phyloP scores from a whole-genome alignment of 495 filamentous ascomycete species.

The Hyaloscypha finlandica region DNA sequence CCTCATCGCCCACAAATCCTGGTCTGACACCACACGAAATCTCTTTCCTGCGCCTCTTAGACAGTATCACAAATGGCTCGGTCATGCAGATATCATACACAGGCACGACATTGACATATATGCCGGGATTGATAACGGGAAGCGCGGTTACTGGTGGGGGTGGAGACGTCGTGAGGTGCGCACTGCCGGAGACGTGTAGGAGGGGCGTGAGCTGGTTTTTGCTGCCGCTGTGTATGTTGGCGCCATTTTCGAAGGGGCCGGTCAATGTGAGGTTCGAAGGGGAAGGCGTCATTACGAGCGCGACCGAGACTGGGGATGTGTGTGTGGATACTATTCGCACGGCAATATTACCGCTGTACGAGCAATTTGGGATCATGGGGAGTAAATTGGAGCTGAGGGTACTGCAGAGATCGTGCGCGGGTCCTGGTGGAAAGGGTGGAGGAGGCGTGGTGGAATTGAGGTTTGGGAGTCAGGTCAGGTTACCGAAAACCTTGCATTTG shows the following conservation, averaged over 20 bases:
- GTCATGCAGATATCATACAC: constrained; percentile 93
- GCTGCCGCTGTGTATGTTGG: constrained; percentile 83
- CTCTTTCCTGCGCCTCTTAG: constrained; percentile 92
- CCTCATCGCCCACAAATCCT: constrained; percentile 77
- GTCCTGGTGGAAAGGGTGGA: constrained; percentile 70
- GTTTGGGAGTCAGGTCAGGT: constrained; percentile 86
- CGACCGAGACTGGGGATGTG: constrained; percentile 78
- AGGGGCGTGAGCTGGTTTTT: constrained; percentile 92
- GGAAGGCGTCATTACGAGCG: constrained; percentile 88
- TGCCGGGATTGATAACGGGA: constrained; percentile 89
- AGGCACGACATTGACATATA: constrained; percentile 87
- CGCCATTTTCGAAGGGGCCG: constrained; percentile 87
- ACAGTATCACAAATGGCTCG: constrained; percentile 93
- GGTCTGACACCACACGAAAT: constrained; percentile 92
- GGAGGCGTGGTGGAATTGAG: constrained; percentile 90
- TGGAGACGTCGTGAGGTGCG: constrained; percentile 71
- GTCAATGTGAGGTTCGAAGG: constrained; percentile 88
- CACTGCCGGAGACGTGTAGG: constrained; percentile 69
- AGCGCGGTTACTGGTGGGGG: constrained; percentile 57
- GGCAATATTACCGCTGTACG: constrained; percentile 86
- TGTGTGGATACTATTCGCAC: constrained; percentile 92
- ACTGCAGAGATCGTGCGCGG: constrained; percentile 73
- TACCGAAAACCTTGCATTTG: constrained; percentile 94
- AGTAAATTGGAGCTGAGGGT: constrained; percentile 87
- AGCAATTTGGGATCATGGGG: constrained; percentile 79